These are phyloP conservation scores for Eimeria zaria DNA, from an alignment of 169 alveolate species.

Conservation along the genomic window DNA sequence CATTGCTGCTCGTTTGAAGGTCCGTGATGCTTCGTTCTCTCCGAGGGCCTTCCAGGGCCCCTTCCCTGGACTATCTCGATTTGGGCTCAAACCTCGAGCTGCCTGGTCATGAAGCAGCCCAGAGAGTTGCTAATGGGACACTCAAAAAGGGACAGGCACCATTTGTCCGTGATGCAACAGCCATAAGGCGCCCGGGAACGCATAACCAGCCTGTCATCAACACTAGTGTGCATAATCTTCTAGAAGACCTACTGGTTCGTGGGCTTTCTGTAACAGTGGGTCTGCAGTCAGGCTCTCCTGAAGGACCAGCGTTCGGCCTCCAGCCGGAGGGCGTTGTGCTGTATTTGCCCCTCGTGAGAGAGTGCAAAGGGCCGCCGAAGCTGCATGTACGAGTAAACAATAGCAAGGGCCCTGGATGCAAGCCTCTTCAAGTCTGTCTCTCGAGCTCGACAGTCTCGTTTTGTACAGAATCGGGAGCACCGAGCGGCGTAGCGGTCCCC, in stretches of 20 bases:
- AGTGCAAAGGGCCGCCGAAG: conserved; percentile 40
- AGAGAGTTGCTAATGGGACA: not conserved
- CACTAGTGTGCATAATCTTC: not conserved
- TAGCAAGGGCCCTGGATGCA: not conserved
- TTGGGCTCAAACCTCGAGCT: not conserved
- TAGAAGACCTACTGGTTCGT: conserved; percentile 6
- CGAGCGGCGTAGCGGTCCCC: not conserved
- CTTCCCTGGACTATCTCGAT: not conserved
- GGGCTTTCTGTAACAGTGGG: conserved; percentile 32
- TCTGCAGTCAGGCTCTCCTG: conserved; percentile 22
- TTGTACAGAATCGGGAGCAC: conserved; percentile 8
- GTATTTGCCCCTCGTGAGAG: conserved; percentile 32
- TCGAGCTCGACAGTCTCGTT: conserved; percentile 46
- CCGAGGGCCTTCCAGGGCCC: conserved; percentile 32
- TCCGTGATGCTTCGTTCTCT: conserved; percentile 10
- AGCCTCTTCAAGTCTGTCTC: not conserved
- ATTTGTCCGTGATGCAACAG: not conserved
- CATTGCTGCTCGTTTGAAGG: not conserved
- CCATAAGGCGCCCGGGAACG: not conserved
- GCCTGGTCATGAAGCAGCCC: not conserved
- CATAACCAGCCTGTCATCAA: not conserved
- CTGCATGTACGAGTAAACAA: conserved; percentile 4
- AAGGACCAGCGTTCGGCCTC: conserved; percentile 28
- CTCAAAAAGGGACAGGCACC: conserved; percentile 9
- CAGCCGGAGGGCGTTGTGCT: conserved; percentile 19